Conservation (phyloP, 148 eudicot genomes). For the Nyssa sinensis region DNA sequence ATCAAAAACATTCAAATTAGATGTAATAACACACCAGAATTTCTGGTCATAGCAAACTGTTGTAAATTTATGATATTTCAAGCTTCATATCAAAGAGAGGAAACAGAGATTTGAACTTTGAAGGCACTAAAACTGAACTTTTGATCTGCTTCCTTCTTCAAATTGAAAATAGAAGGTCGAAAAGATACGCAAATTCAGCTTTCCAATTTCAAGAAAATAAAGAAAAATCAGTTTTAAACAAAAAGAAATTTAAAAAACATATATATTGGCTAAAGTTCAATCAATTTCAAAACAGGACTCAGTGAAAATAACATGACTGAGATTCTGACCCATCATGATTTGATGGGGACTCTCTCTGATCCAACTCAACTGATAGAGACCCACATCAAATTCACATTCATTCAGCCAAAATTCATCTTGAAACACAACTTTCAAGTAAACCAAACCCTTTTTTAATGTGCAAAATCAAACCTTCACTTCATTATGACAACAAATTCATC, state of each 20-base stretch:
- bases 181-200: neutral
- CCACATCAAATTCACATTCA: too few species aligned
- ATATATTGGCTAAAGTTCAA: neutral
- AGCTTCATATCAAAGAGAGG: neutral
- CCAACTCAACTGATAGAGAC: constrained; percentile 39
- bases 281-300: neutral
- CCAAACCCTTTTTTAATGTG: neutral
- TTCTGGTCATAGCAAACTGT: neutral
- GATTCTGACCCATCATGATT: neutral
- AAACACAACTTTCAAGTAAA: neutral
- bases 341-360: constrained; percentile 10
- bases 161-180: neutral
- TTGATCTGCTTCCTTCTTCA: neutral
- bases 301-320: neutral
- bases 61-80: too few species aligned
- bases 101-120: neutral
- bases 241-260: neutral
- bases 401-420: neutral
- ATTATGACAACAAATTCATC: constrained; percentile 1
- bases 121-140: neutral
- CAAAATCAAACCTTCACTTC: constrained; percentile 1
- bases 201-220: neutral
- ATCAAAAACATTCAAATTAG: neutral
- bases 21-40: neutral
- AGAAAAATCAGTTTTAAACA: too few species aligned